Evolutionary conservation across 2,329 filamentous ascomycete genomes (phyloP), one percentile per base, ranked within the genome.

Genomic region (Lachnellula subtilissima): DNA sequence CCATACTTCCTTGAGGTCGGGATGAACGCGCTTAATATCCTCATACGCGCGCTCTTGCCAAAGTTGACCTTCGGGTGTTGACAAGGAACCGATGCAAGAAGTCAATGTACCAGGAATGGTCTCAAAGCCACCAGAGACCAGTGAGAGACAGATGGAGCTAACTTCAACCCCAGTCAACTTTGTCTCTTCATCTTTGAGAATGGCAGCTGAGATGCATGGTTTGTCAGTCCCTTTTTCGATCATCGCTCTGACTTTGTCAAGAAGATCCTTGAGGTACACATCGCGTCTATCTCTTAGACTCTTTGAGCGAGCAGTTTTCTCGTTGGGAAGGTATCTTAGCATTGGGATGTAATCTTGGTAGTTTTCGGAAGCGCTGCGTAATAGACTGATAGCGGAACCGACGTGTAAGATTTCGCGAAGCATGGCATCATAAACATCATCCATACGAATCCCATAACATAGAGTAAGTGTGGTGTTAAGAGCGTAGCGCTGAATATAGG

Each of bases 261-360:
- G 71, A 15, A 88, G 72, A 49, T 76, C 76, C 12, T 79, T 78
- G 73, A 87, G 73, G 59, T 87, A 87, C 51, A 78, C 81, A 61
- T 91, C 88, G 50, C 89, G 78, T 19, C 89, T 78, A n/a, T 75
- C 74, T 40, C 88, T 80, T 71, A 85, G 71, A 76, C 62, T 81
- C 78, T 23, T 89, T 57, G 85, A 81, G 7, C 79, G 73, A 0
- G 88, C 87, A 49, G 83, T 79, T 3, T 76, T 76, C 64, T 79
- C 79, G 35, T 77, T 82, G 2, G 84, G 80, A 61, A 83, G 79
- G 2, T 91, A 70, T 28, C 89, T 79, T 57, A 94, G 69, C 5
- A 92, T 65, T 0, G 89, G 88, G n/a, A 94, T 82, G 62, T 93
- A 93, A 66, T 94, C 89, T 66, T 90, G 87, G 83, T 87, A 89